phyloP scores from a whole-genome alignment of 768 basidiomycete genomes.

The Boletus sp. region DNA sequence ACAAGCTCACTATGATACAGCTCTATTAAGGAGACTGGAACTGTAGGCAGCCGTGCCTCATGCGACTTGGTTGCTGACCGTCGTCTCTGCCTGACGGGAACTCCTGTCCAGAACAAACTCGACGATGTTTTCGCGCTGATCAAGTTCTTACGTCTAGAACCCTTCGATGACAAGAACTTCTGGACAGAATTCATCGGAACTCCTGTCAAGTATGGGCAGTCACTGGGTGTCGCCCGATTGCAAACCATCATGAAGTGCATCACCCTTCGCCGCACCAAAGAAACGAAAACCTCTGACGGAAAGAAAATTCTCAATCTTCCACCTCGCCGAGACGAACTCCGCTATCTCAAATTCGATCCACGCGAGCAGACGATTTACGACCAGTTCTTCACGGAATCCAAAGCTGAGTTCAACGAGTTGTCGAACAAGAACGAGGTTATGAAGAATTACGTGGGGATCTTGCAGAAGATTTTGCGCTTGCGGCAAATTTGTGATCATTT shows the following conservation, averaged over 20 bases:
- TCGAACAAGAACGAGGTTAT: conserved; percentile 88
- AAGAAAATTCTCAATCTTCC: conserved; percentile 84
- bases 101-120: conserved; percentile 98
- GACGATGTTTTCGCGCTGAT: conserved; percentile 97
- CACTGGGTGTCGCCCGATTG: conserved; percentile 85
- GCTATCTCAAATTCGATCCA: conserved; percentile 77
- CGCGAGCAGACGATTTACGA: conserved; percentile 86
- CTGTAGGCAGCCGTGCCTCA: conserved; percentile 91
- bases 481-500: conserved; percentile 98
- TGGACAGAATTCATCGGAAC: conserved; percentile 94
- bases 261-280: conserved; percentile 94
- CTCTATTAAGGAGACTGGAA: conserved; percentile 94
- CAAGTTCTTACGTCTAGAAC: conserved; percentile 89
- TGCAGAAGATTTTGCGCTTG: conserved; percentile 93
- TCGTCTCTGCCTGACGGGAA: conserved; percentile 92
- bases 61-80: conserved; percentile 94
- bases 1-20: conserved; percentile 38
- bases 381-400: conserved; percentile 83
- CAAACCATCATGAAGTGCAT: conserved; percentile 97
- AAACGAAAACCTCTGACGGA: conserved; percentile 77
- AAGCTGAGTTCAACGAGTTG: conserved; percentile 86
- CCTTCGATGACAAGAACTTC: conserved; percentile 87
- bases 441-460: conserved; percentile 97
- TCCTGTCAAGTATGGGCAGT: conserved; percentile 89
- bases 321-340: conserved; percentile 83